Conservation (phyloP, 1,139 yeast genomes). For the Debaryomycetaceae sp. region DNA sequence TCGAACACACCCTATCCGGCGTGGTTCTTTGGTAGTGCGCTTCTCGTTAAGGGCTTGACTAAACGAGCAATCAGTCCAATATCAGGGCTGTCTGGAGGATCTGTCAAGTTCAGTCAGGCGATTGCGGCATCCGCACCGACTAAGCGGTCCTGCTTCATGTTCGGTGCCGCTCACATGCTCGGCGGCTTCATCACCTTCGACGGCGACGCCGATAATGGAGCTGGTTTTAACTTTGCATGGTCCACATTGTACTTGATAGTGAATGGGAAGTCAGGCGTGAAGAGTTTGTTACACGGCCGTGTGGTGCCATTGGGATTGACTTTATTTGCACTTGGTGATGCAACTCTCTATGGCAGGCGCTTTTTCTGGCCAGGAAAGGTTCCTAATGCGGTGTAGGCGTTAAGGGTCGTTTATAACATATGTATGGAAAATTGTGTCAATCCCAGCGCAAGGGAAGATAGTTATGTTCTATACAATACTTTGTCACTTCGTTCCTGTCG, state of each 20-base stretch:
- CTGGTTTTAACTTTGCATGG: conserved; percentile 92
- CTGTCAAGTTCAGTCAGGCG: conserved; percentile 23
- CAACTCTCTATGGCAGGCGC: conserved; percentile 64
- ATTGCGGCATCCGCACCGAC: conserved; percentile 34
- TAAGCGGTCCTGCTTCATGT: conserved; percentile 37
- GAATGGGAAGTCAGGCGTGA: conserved; percentile 62
- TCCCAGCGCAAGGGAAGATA: conserved; percentile 74
- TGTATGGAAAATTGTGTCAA: conserved; percentile 5
- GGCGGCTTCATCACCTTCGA: conserved; percentile 84
- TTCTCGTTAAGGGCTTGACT: conserved; percentile 41
- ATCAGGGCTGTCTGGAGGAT: conserved; percentile 27
- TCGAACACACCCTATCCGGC: conserved; percentile 55
- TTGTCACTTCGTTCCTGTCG: conserved; percentile 57
- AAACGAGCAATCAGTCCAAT: conserved; percentile 17
- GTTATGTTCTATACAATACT: conserved; percentile 46
- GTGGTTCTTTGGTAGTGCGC: conserved; percentile 38
- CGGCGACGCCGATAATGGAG: conserved; percentile 77
- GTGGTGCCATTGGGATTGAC: conserved; percentile 62
- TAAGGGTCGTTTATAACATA: not conserved
- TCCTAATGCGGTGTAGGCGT: not conserved
- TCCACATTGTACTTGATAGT: conserved; percentile 70
- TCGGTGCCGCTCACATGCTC: conserved; percentile 68
- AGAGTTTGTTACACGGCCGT: conserved; percentile 32
- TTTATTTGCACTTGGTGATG: conserved; percentile 58
- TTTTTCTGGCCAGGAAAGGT: conserved; percentile 45